Conservation (phyloP, 768 basidiomycete genomes). For the Melanogaster broomeanus region DNA sequence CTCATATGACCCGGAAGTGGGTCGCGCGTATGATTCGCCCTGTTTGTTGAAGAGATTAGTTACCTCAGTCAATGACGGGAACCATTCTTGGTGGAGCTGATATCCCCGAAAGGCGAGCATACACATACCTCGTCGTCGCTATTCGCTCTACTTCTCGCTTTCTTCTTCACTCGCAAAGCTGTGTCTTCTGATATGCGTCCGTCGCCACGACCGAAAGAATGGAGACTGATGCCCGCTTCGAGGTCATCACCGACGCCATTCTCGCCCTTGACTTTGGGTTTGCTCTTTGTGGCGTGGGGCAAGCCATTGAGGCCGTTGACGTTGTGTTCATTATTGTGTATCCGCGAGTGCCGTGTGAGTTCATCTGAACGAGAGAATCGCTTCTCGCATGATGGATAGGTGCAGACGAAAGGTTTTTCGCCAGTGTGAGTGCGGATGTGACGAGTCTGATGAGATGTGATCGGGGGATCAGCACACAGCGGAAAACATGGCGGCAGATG, state of each 20-base stretch:
- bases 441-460: slow-evolving; percentile 64
- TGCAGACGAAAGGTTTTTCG: slow-evolving; percentile 95
- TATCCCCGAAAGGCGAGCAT: not conserved
- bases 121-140: slow-evolving; percentile 80
- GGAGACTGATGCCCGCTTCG: slow-evolving; percentile 27
- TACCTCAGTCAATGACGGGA: slow-evolving; percentile 27
- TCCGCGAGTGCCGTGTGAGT: slow-evolving; percentile 92
- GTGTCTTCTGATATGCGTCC: slow-evolving; percentile 24
- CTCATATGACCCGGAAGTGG: slow-evolving; percentile 52
- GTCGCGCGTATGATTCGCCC: slow-evolving; percentile 61
- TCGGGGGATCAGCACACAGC: slow-evolving; percentile 18
- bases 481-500: slow-evolving; percentile 1
- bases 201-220: slow-evolving; percentile 23
- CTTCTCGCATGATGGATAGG: slow-evolving; percentile 93
- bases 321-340: slow-evolving; percentile 71
- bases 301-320: slow-evolving; percentile 14
- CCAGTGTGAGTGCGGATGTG: slow-evolving; percentile 99
- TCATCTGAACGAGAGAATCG: slow-evolving; percentile 98
- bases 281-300: slow-evolving; percentile 24
- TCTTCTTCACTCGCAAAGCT: slow-evolving; percentile 60
- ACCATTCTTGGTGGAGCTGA: too few species aligned
- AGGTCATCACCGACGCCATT: slow-evolving; percentile 24
- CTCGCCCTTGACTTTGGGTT: slow-evolving; percentile 32
- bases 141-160: slow-evolving; percentile 75
- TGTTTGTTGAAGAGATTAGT: slow-evolving; percentile 27